Evolutionary conservation across 1,284 basidiomycete species (phyloP), one percentile per base, ranked within the genome.

Genomic region (Melampsora occidentalis): DNA sequence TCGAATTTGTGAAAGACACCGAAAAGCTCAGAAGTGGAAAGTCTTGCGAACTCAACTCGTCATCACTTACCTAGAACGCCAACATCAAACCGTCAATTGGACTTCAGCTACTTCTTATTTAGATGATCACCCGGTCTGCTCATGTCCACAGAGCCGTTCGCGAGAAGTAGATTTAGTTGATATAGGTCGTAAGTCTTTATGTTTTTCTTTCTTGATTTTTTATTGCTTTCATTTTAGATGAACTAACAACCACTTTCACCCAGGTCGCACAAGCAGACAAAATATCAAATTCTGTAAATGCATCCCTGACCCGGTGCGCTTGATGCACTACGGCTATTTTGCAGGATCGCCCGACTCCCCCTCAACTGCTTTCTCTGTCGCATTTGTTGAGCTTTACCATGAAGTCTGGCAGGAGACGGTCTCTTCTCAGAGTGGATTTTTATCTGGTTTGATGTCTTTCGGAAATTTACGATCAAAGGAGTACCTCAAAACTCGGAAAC

Each of bases 231-330:
- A 22, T 59, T 9, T 16, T 25, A 14, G 28, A 22, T 25, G 22
- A 5, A 59, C 10, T 14, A 5, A 9, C n/a, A 12, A 9, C 25
- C 51, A 20, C 9, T 10, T 5, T 25, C 53, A 46, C 53, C n/a
- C n/a, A 59, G 53, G 53, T 59, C n/a, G n/a, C n/a, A 22, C n/a
- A 22, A 59, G 53, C 53, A 59, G n/a, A 22, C 53, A 59, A 9
- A 25, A 22, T 1, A 1, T 59, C n/a, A 25, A 9, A 1, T 71
- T 71, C 25, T 71, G 69, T 48, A 3, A 35, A 20, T 71, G 57
- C 31, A 71, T 71, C n/a, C 69, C 69, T 4, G 69, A 71, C 25
- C 33, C 57, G 5, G 48, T 63, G 18, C 59, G 42, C 9, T 25
- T 71, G 5, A 63, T 71, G 14, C 39, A 71, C 46, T 46, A 1